Evolutionary conservation across 495 filamentous ascomycete genomes (phyloP).

Genomic region (Neurospora sp.): DNA sequence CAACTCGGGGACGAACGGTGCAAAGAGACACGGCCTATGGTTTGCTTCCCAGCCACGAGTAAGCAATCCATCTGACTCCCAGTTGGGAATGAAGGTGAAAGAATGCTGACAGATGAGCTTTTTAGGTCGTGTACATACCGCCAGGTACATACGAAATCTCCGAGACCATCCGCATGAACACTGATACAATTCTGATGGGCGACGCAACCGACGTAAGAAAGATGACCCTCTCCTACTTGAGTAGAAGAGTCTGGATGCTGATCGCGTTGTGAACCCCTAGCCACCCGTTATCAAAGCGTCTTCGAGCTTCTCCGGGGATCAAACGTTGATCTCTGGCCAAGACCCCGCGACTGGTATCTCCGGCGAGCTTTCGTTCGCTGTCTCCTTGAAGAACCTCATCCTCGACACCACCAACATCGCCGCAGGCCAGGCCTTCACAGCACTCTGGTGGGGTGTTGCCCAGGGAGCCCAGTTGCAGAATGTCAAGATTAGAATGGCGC

Average conservation of each 20-base stretch:
- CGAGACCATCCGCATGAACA: constrained; percentile 42
- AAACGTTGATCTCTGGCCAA: constrained; percentile 37
- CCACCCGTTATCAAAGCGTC: constrained; percentile 53
- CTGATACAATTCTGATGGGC: constrained; percentile 54
- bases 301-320: constrained; percentile 27
- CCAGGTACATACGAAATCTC: constrained; percentile 53
- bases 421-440: constrained; percentile 34
- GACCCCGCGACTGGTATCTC: constrained; percentile 13
- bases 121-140: constrained; percentile 51
- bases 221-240: neutral
- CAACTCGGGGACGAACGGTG: constrained; percentile 22
- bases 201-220: constrained; percentile 50
- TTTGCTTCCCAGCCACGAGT: constrained; percentile 34
- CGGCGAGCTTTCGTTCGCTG: constrained; percentile 43
- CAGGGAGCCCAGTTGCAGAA: constrained; percentile 61
- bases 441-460: constrained; percentile 63
- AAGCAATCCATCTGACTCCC: constrained; percentile 2
- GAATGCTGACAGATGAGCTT: neutral
- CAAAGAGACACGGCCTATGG: constrained; percentile 22
- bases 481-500: constrained; percentile 53
- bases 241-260: neutral
- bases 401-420: constrained; percentile 54
- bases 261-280: constrained; percentile 3
- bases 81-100: neutral
- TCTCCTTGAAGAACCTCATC: constrained; percentile 58